phyloP scores from a whole-genome alignment of 2,329 filamentous ascomycete species.

The Cercospora sojina region DNA sequence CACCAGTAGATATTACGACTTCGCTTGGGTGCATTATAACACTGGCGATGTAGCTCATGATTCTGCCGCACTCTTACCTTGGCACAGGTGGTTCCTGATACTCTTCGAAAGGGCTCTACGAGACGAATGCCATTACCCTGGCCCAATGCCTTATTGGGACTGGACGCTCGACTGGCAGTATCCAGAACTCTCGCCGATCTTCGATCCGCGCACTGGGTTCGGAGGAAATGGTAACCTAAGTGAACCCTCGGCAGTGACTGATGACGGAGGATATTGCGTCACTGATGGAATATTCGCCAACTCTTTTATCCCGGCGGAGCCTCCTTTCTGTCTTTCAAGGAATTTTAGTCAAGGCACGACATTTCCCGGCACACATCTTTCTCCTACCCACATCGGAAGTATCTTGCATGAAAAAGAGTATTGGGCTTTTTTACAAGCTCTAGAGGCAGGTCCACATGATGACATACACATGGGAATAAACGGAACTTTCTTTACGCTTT shows the following conservation, averaged over 20 bases:
- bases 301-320: background rate
- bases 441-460: no score
- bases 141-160: background rate
- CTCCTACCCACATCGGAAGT: background rate
- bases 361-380: background rate
- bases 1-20: no score
- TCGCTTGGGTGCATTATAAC: background rate
- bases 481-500: conserved; percentile 30
- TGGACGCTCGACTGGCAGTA: background rate
- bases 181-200: background rate
- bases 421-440: background rate
- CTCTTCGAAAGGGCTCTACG: background rate
- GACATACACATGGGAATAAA: conserved; percentile 29
- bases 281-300: background rate
- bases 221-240: background rate
- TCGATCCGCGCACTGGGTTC: background rate
- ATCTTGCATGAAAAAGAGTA: background rate
- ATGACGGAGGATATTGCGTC: background rate
- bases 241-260: background rate
- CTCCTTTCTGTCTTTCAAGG: background rate
- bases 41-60: background rate
- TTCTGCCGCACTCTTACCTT: background rate
- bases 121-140: background rate
- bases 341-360: background rate
- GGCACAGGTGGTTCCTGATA: background rate